phyloP scores from a whole-genome alignment of 805 yeast genomes.

The Candida jianshihensis region DNA sequence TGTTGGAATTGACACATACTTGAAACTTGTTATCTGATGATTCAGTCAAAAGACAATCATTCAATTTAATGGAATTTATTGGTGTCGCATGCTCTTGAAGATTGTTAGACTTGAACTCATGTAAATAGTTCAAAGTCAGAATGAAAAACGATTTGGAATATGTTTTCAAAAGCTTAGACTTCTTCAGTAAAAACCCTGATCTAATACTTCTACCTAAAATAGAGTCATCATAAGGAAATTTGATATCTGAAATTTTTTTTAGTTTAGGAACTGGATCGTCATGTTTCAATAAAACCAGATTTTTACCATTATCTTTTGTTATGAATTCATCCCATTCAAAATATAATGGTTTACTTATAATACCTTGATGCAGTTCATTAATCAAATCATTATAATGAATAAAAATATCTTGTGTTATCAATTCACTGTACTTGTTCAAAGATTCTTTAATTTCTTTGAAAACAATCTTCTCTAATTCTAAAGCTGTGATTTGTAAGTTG shows the following conservation, averaged over 20 bases:
- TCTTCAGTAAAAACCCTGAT: slow-evolving; percentile 75
- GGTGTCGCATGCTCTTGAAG: slow-evolving; percentile 74
- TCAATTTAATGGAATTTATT: slow-evolving; percentile 69
- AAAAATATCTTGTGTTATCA: slow-evolving; percentile 67
- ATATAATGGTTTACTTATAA: slow-evolving; percentile 64
- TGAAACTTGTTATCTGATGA: slow-evolving; percentile 64
- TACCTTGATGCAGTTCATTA: slow-evolving; percentile 59
- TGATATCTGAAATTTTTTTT: slow-evolving; percentile 54
- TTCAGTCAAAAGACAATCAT: slow-evolving; percentile 73
- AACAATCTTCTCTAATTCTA: slow-evolving; percentile 81
- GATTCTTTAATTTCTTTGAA: slow-evolving; percentile 80
- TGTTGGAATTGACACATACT: slow-evolving; percentile 48
- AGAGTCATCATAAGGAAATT: slow-evolving; percentile 61
- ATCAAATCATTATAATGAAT: slow-evolving; percentile 58
- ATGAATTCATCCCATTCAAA: slow-evolving; percentile 88
- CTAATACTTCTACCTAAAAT: slow-evolving; percentile 60
- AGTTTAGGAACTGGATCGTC: slow-evolving; percentile 47
- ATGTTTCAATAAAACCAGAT: slow-evolving; percentile 23
- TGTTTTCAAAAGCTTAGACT: slow-evolving; percentile 83
- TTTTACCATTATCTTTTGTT: slow-evolving; percentile 57
- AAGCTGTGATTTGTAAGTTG: slow-evolving; percentile 81
- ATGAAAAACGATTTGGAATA: slow-evolving; percentile 86
- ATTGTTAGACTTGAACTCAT: slow-evolving; percentile 81
- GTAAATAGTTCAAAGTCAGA: slow-evolving; percentile 76
- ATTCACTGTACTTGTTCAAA: slow-evolving; percentile 59